phyloP scores from a whole-genome alignment of 164 flowering plant species.

The Aristolochia californica region DNA sequence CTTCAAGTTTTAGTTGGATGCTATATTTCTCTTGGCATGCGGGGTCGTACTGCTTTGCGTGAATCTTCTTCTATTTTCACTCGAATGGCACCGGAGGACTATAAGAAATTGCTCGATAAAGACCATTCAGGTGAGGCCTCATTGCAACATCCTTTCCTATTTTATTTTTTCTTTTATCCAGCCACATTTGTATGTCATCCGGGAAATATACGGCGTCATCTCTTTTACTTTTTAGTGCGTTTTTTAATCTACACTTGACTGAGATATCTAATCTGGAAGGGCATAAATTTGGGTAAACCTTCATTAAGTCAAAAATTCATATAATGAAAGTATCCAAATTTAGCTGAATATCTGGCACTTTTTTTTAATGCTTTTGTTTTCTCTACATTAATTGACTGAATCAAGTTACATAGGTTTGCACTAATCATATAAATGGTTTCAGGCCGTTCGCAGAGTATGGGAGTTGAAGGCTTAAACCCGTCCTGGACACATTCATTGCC shows the following conservation, averaged over 20 bases:
- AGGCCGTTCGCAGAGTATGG: slow-evolving; percentile 36
- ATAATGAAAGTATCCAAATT: neutral
- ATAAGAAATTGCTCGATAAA: slow-evolving; percentile 11
- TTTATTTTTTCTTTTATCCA: neutral
- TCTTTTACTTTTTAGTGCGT: no score
- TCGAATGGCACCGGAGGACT: slow-evolving; percentile 37
- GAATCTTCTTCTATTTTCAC: slow-evolving; percentile 39
- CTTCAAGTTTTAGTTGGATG: no score
- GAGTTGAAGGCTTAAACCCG: slow-evolving; percentile 38
- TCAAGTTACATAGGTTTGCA: neutral
- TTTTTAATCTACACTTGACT: neutral
- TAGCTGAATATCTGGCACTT: neutral
- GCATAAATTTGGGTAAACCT: neutral
- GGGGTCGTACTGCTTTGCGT: slow-evolving; percentile 31
- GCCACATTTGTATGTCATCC: neutral
- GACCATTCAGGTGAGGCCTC: slow-evolving; percentile 34
- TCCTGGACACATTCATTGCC: slow-evolving; percentile 69
- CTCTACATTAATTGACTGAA: neutral
- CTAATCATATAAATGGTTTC: slow-evolving; percentile 14
- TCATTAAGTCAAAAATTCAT: neutral
- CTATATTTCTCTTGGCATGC: slow-evolving; percentile 17
- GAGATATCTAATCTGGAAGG: neutral
- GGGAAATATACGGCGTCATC: neutral
- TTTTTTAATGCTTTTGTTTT: neutral
- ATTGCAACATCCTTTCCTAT: neutral